A percentile compares a stretch with the other conserved stretches of the same genome.
phyloP scores from a whole-genome alignment of 2,329 filamentous ascomycete species.

The Epichloe hybrida region DNA sequence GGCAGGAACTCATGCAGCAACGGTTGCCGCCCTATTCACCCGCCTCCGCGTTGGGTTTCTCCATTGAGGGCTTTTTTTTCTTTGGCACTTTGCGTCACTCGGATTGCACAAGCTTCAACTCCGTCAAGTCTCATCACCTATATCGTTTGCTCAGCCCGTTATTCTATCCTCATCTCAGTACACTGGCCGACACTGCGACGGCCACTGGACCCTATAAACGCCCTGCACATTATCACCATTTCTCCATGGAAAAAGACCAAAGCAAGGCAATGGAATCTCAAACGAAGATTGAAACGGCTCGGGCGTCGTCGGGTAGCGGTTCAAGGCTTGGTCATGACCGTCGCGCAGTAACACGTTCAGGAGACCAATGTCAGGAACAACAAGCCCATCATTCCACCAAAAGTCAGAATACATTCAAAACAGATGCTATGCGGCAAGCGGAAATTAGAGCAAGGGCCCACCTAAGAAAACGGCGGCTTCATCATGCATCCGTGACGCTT shows the following conservation, averaged over 20 bases:
- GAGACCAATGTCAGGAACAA: neutral
- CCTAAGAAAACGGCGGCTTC: constrained; percentile 1
- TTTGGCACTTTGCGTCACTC: neutral
- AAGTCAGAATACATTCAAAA: neutral
- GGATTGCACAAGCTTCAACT: neutral
- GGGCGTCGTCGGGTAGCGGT: neutral
- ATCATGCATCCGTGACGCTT: neutral
- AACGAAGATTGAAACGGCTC: neutral
- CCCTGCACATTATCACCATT: neutral
- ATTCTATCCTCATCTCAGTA: neutral
- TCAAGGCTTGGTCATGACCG: neutral
- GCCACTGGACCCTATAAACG: neutral
- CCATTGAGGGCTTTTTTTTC: neutral
- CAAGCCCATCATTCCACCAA: neutral
- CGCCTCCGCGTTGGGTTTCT: neutral
- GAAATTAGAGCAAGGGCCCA: constrained; percentile 2
- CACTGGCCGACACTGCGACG: neutral
- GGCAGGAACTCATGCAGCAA: neutral
- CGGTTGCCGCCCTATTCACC: neutral
- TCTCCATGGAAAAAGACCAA: neutral
- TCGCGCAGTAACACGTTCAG: neutral
- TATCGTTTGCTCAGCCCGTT: neutral
- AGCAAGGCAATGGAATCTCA: neutral
- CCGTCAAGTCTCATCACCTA: neutral
- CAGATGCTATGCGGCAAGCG: constrained; percentile 1